Evolutionary conservation across 306 rosid genomes (phyloP).

Genomic region (Senna siamea): DNA sequence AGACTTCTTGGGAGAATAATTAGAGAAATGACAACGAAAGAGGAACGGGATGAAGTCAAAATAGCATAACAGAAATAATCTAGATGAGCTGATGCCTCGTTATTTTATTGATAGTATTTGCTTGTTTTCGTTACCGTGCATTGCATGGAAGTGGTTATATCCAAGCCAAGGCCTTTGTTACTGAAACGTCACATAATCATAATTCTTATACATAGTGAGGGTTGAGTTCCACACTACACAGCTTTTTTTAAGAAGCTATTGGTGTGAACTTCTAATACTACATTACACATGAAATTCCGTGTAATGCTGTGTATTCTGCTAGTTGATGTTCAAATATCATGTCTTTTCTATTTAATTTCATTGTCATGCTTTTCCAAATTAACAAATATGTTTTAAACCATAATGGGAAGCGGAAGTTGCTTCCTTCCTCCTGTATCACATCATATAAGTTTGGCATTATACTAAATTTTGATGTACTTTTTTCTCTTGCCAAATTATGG

Average conservation of each 20-base stretch:
- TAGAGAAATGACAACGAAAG: too few species aligned
- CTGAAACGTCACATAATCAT: too few species aligned
- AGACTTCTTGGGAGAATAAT: too few species aligned
- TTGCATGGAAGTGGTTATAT: conserved; percentile 1
- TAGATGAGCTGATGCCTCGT: conserved; percentile 29
- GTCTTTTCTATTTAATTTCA: not conserved
- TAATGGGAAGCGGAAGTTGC: conserved; percentile 13
- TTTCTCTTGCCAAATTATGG: conserved; percentile 14
- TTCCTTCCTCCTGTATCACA: conserved; percentile 21
- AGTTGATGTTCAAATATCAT: conserved; percentile 11
- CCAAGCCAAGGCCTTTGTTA: conserved; percentile 2
- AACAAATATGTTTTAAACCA: conserved; percentile 13
- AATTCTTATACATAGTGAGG: too few species aligned
- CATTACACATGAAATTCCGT: not conserved
- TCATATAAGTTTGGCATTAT: not conserved
- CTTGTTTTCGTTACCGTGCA: too few species aligned
- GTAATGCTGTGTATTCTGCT: not conserved
- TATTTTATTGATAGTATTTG: too few species aligned
- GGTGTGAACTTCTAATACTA: too few species aligned
- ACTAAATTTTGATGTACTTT: conserved; percentile 3
- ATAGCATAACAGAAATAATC: not conserved
- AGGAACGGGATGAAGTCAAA: conserved; percentile 10
- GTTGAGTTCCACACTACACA: too few species aligned
- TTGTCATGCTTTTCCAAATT: conserved; percentile 9
- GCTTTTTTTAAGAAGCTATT: too few species aligned